Percentiles rank a stretch among this genome's conserved stretches.
These are phyloP conservation scores for Penstemon barbatus DNA, from an alignment of 257 asterid species.

Conservation along the genomic window DNA sequence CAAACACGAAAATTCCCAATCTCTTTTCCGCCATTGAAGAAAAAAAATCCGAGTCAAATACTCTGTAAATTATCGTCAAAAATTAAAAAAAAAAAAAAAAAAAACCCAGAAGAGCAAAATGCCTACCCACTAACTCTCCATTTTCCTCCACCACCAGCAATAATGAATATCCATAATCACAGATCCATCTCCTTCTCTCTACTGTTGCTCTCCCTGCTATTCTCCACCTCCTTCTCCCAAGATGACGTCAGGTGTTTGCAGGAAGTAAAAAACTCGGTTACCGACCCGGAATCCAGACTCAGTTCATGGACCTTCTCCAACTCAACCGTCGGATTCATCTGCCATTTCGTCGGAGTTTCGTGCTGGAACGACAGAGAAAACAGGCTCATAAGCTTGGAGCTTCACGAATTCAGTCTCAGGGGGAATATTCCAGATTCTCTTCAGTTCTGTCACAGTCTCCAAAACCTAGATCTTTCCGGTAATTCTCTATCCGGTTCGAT, in stretches of 20 bases:
- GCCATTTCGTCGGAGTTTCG: conserved; percentile 59
- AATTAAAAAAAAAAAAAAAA: neutral
- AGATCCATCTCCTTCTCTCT: conserved; percentile 27
- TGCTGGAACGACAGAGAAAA: conserved; percentile 87
- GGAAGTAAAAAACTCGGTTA: conserved; percentile 51
- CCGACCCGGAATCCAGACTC: conserved; percentile 48
- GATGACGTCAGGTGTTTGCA: conserved; percentile 75
- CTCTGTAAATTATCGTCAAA: no score
- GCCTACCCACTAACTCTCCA: conserved; percentile 28
- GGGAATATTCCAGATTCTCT: conserved; percentile 56
- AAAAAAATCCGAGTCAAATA: no score
- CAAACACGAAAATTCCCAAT: no score
- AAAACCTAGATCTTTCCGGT: conserved; percentile 74
- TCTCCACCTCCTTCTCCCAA: conserved; percentile 34
- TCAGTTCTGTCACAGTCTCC: conserved; percentile 61
- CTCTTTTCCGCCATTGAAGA: no score
- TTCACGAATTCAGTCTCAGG: conserved; percentile 49
- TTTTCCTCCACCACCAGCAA: conserved; percentile 16
- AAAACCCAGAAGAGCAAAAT: neutral
- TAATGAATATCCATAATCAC: conserved; percentile 26
- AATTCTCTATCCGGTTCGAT: conserved; percentile 51
- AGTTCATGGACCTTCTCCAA: conserved; percentile 62
- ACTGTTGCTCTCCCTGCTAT: conserved; percentile 32
- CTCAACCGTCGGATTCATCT: conserved; percentile 51
- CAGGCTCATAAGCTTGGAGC: conserved; percentile 50